Evolutionary conservation across 345 rosid genomes (phyloP).

Genomic region (Anacardium occidentale): DNA sequence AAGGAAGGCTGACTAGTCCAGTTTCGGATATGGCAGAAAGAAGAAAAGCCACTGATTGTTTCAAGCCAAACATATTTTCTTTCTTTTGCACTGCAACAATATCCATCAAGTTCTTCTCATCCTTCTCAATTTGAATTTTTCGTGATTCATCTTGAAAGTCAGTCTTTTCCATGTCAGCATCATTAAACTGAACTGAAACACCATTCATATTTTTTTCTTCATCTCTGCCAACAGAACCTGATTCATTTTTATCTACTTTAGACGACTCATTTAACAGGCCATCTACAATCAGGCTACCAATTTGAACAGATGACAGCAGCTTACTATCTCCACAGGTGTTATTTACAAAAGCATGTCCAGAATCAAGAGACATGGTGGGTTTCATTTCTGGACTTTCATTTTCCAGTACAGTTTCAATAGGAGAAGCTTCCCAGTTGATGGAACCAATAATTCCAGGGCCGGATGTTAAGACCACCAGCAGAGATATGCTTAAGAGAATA

Average conservation of each 20-base stretch:
- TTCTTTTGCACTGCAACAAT: slow-evolving; percentile 27
- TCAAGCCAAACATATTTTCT: slow-evolving; percentile 29
- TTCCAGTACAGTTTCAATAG: slow-evolving; percentile 25
- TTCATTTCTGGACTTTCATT: slow-evolving; percentile 34
- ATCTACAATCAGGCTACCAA: slow-evolving; percentile 28
- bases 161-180: slow-evolving; percentile 14
- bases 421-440: slow-evolving; percentile 49
- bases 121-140: slow-evolving; percentile 33
- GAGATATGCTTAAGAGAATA: slow-evolving; percentile 58
- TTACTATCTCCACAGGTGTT: slow-evolving; percentile 33
- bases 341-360: slow-evolving; percentile 26
- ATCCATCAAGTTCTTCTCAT: slow-evolving; percentile 27
- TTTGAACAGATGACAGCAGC: slow-evolving; percentile 26
- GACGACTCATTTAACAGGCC: slow-evolving; percentile 31
- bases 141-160: slow-evolving; percentile 26
- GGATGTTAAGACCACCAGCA: slow-evolving; percentile 63
- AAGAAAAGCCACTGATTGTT: slow-evolving; percentile 47
- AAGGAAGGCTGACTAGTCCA: slow-evolving; percentile 76
- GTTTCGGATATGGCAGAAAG: slow-evolving; percentile 73
- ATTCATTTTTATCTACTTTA: slow-evolving; percentile 23
- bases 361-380: slow-evolving; percentile 27
- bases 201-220: slow-evolving; percentile 29
- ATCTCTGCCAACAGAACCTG: slow-evolving; percentile 18
- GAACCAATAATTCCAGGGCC: slow-evolving; percentile 35
- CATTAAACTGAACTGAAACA: slow-evolving; percentile 25